Conservation (phyloP, 192 early-diverging fungal genomes). For the Backusella liffmaniae region DNA sequence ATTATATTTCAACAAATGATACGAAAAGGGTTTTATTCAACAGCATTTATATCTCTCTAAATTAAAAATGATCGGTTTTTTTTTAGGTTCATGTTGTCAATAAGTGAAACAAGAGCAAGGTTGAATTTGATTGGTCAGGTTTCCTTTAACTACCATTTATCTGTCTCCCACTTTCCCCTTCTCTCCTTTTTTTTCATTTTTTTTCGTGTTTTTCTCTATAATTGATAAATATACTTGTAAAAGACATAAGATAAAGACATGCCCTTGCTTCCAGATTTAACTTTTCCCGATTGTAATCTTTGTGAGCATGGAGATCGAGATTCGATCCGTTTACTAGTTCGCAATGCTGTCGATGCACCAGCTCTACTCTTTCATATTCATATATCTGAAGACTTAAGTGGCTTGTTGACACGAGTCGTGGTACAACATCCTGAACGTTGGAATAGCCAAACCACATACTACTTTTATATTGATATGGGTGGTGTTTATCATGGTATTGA, state of each 20-base stretch:
- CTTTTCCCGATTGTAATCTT: not conserved
- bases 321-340: not conserved
- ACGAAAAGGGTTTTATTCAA: too few relatives aligned
- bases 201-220: not conserved
- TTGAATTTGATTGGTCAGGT: not conserved
- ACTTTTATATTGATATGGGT: conserved; percentile 17
- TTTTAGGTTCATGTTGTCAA: not conserved
- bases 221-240: not conserved
- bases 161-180: too few relatives aligned
- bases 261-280: not conserved
- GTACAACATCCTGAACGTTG: not conserved
- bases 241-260: not conserved
- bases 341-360: not conserved
- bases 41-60: too few relatives aligned
- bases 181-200: not conserved
- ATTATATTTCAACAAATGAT: too few relatives aligned
- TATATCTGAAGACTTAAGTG: not conserved
- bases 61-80: not conserved
- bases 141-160: not conserved
- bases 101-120: not conserved
- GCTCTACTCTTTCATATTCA: not conserved
- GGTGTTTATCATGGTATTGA: conserved; percentile 9
- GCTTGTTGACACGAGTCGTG: not conserved
- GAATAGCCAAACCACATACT: not conserved
- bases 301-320: not conserved